These are phyloP conservation scores for Sutorius eximius DNA, from an alignment of 1,284 basidiomycete genomes.

Conservation along the genomic window DNA sequence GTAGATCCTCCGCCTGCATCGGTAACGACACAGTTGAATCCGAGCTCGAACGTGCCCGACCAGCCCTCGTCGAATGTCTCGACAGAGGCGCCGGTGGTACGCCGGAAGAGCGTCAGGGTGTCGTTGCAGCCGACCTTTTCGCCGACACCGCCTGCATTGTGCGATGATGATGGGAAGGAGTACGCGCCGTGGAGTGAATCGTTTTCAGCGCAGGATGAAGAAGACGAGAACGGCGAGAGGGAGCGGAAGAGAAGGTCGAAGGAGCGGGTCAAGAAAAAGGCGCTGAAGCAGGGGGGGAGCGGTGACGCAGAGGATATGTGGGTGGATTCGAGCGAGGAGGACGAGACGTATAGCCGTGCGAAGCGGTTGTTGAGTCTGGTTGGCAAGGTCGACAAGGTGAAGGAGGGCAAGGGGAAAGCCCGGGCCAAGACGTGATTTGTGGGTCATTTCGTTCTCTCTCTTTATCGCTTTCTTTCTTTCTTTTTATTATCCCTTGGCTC, in stretches of 20 bases:
- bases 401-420: constrained; percentile 26
- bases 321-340: constrained; percentile 73
- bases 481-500: neutral
- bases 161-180: constrained; percentile 43
- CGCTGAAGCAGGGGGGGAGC: neutral
- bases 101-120: constrained; percentile 74
- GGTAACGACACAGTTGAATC: neutral
- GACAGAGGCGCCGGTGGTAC: constrained; percentile 33
- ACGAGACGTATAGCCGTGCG: constrained; percentile 62
- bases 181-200: constrained; percentile 26
- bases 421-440: constrained; percentile 17
- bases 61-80: constrained; percentile 18
- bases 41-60: neutral
- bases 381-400: constrained; percentile 43
- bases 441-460: neutral
- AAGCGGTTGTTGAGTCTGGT: constrained; percentile 49
- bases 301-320: constrained; percentile 46
- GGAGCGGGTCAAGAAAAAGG: neutral
- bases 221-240: neutral
- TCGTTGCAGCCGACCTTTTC: constrained; percentile 72
- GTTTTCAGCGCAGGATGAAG: constrained; percentile 6
- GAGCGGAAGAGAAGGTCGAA: neutral
- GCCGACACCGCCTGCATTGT: constrained; percentile 61
- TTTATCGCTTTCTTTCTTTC: neutral
- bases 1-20: constrained; percentile 7